A percentile compares a stretch with the other conserved stretches of the same genome.
phyloP scores from a whole-genome alignment of 495 filamentous ascomycete species.

The Hypoxylon fuscum region DNA sequence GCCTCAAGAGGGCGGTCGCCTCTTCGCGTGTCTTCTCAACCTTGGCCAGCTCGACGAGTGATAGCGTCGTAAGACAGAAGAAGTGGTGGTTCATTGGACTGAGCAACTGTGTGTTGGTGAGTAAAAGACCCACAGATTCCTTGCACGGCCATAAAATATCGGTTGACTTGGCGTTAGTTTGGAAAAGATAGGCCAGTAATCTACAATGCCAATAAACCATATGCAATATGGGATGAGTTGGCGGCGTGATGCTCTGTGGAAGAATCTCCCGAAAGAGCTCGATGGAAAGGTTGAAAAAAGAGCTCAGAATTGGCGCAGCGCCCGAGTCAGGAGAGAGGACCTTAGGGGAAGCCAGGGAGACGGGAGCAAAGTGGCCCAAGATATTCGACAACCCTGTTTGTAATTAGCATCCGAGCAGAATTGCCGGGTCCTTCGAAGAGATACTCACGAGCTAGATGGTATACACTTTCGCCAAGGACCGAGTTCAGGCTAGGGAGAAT shows the following conservation, averaged over 20 bases:
- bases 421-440: background rate
- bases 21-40: slow-evolving; percentile 46
- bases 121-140: slow-evolving; percentile 63
- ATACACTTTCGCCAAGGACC: slow-evolving; percentile 71
- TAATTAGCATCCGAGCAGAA: slow-evolving; percentile 36
- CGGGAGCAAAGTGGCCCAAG: slow-evolving; percentile 44
- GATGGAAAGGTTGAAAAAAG: slow-evolving; percentile 46
- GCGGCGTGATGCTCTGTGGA: slow-evolving; percentile 46
- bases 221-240: slow-evolving; percentile 62
- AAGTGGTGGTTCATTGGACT: slow-evolving; percentile 80
- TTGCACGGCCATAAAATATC: slow-evolving; percentile 70
- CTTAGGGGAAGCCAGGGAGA: slow-evolving; percentile 32
- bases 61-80: slow-evolving; percentile 70
- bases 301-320: slow-evolving; percentile 29
- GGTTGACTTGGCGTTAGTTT: slow-evolving; percentile 48
- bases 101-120: slow-evolving; percentile 63
- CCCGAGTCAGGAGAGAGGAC: slow-evolving; percentile 28
- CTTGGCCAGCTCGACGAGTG: slow-evolving; percentile 70
- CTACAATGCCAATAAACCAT: slow-evolving; percentile 80
- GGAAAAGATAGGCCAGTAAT: slow-evolving; percentile 68
- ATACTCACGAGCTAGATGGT: slow-evolving; percentile 74
- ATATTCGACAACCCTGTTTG: slow-evolving; percentile 50
- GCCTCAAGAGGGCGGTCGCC: slow-evolving; percentile 42
- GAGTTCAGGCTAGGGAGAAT: slow-evolving; percentile 69
- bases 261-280: slow-evolving; percentile 59